A percentile compares a stretch with the other conserved stretches of the same genome.
These are phyloP conservation scores for Aegilops umbellulata DNA, from an alignment of 176 grass and related monocot species.

Conservation along the genomic window DNA sequence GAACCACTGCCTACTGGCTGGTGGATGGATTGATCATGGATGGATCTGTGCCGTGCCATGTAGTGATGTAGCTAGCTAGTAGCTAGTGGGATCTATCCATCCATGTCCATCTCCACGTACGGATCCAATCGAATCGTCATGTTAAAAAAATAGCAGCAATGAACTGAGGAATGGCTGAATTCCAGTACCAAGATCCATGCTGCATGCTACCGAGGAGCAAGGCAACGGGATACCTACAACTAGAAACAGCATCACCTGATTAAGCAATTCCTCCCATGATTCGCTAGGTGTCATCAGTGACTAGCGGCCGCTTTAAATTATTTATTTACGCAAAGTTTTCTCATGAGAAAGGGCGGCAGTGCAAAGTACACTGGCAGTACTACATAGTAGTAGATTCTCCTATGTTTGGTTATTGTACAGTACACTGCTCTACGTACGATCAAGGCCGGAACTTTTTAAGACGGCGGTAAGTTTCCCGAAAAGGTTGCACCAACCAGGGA, in stretches of 20 bases:
- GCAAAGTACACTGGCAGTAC: background rate
- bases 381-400: background rate
- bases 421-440: background rate
- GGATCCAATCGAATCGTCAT: background rate
- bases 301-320: background rate
- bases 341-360: background rate
- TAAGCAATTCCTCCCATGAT: background rate
- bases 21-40: background rate
- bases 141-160: background rate
- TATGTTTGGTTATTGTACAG: background rate
- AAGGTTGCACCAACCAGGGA: background rate
- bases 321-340: background rate
- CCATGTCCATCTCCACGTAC: background rate
- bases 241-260: background rate
- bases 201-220: background rate
- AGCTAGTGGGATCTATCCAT: conserved; percentile 41
- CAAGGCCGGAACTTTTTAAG: background rate
- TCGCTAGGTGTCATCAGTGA: background rate
- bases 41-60: background rate
- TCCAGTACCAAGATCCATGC: background rate
- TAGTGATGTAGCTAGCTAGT: background rate
- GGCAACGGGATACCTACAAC: background rate
- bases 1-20: background rate
- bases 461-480: conserved; percentile 23
- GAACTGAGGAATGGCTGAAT: background rate